Base-by-base conservation (phyloP, 768 basidiomycete genomes). In the Phanerodontia chrysosporium region DNA sequence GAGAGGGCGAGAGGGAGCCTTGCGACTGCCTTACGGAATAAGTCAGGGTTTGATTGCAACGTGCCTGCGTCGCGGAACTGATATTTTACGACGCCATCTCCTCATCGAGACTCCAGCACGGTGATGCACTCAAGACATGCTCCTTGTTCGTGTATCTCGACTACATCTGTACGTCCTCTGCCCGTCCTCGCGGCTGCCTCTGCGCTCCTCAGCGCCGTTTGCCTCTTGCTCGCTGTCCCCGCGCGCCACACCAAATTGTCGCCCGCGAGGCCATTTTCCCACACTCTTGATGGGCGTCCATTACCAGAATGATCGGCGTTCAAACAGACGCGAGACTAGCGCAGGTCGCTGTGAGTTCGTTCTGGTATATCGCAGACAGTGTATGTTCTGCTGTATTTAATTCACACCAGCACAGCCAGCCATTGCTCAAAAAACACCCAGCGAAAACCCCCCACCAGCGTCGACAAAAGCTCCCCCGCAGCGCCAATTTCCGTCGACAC, bases 31-130 rank as follows among this genome's bases (percentile, higher is more conserved):
- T 70, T 65, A 74, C 80, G 81, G 78, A 68, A 70, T 66, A 67
- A 65, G 70, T 65, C 68, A 69, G 75, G 75, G 84, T 87, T 85
- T 86, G 85, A 87, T 87, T 77, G 77, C 85, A 87, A 87, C 86
- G 86, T 89, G 86, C 82, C 85, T 81, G 75, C 76, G 73, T 78
- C 71, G 74, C 75, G 75, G 75, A 76, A 76, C 76, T 79, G 75
- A 77, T 74, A 71, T 59, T 58, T 58, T 61, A 58, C 55, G 58
- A 64, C 58, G 45, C 58, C 49, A 30, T 44, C 24, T 35, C 49
- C 57, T 58, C 49, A 51, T 51, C 49, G 16, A 24, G 52, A 8
- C 12, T 16, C 42, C 59, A 46, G 30, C 44, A 58, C 32, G 32
- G 30, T 52, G 30, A 25, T 29, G 24, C 21, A 6, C 28, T 8